These are phyloP conservation scores for Daldinia eschscholtzii DNA, from an alignment of 2,329 filamentous ascomycete genomes.

Conservation along the genomic window DNA sequence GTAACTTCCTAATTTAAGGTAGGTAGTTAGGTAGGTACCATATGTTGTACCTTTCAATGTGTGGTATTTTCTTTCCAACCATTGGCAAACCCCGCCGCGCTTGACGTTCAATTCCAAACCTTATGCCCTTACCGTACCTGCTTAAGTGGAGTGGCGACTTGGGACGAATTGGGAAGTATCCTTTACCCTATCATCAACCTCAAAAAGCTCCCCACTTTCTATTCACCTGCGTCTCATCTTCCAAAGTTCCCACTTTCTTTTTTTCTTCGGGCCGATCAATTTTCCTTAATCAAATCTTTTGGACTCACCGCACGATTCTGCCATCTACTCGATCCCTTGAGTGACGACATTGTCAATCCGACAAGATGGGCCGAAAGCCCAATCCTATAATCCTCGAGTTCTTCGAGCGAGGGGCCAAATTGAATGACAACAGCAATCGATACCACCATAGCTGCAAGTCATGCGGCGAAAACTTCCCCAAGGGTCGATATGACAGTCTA, in stretches of 20 bases:
- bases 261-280: slow-evolving; percentile 15
- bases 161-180: slow-evolving; percentile 3
- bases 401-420: slow-evolving; percentile 87
- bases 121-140: slow-evolving; percentile 2
- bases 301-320: slow-evolving; percentile 52
- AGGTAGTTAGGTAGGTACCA: not conserved
- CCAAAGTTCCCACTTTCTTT: slow-evolving; percentile 19
- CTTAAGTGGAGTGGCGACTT: not conserved
- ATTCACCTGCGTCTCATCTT: not conserved
- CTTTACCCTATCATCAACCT: not conserved
- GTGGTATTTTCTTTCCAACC: not conserved
- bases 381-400: slow-evolving; percentile 88
- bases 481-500: slow-evolving; percentile 87
- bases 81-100: not conserved
- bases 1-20: not conserved
- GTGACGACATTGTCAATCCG: slow-evolving; percentile 35
- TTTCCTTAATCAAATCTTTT: slow-evolving; percentile 32
- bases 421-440: slow-evolving; percentile 89
- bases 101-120: slow-evolving; percentile 1
- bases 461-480: slow-evolving; percentile 90
- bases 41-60: not conserved
- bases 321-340: slow-evolving; percentile 40
- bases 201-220: slow-evolving; percentile 3
- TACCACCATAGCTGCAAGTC: slow-evolving; percentile 92
- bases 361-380: slow-evolving; percentile 82